Base-by-base conservation (phyloP, 352 stramenopile genomes). In the Phytophthora macrochlamydospora region DNA sequence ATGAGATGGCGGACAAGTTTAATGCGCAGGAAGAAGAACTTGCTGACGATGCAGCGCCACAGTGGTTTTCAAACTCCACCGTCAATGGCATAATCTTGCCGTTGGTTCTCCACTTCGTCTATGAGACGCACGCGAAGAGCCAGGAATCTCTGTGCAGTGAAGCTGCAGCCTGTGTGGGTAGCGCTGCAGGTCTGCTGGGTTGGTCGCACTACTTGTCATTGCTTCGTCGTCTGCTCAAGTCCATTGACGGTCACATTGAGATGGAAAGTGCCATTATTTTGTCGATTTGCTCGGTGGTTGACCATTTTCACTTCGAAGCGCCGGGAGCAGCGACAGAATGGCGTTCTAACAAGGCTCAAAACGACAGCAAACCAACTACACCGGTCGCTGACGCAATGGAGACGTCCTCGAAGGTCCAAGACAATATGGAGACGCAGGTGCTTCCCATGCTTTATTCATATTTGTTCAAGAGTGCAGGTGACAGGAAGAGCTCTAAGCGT, bases 141-240 rank as follows among this genome's bases (percentile, higher is more conserved):
- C 93, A 98, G 49, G 95, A 99, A 33, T 86, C 85, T 38, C 85
- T 98, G 54, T 90, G 93, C n/a, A 67, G 91, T n/a, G 95, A 99
- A 73, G 96, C 94, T 29, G 95, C 98, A 13, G 83, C 88, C 35
- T 97, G 92, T 49, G 82, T 98, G 29, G 97, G 97, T 43, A 91
- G 83, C 49, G 89, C 98, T 18, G 85, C 92, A 2, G 91, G 85
- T 1, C 81, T 97, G 60, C 79, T 99, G 18, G 83, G 92, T 24
- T 99, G 97, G 97, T 98, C 91, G 43, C 97, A 99, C 71, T 99
- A 99, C 62, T 88, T 98, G 24, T 88, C 82, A 44, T 75, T 97
- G 42, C 71, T 99, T 37, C 90, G 96, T 52, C 90, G 92, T 6
- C 73, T 98, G 63, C 79, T 99, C 1, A 96, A 95, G 72, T 94